Evolutionary conservation across 495 filamentous ascomycete species (phyloP), one percentile per base, ranked within the genome.

Genomic region (Mycothermus thermophilus): DNA sequence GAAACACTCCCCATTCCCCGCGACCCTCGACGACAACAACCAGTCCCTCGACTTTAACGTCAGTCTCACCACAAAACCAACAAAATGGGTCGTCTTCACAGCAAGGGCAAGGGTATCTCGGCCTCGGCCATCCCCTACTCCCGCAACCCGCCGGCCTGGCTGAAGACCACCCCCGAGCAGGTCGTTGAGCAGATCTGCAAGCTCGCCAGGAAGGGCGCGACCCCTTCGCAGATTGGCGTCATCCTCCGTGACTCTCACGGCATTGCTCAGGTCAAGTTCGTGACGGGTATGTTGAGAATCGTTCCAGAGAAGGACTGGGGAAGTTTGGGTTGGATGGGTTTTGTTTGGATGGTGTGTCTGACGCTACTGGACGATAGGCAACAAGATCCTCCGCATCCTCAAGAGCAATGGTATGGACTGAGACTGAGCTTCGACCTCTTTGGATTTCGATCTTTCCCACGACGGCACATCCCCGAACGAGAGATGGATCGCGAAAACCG

Each of bases 131-230:
- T 95, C 66, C 92, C 92, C 42, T 96, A 96, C 78, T 92, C 83
- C 34, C 88, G 92, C 67, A 79, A 75, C 41, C 60, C 84, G 37
- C 87, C 90, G 16, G 69, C 82, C 35, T 99, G 90, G 90, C 67
- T 92, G 59, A 93, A 92, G 75, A 80, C 80, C 58, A 88, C 83
- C 42, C 64, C 68, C 41, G 82, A 88, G 33, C 77, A 84, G 67
- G 83, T 97, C 57, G 83, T 87, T 43, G 92, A 96, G 56, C 85
- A 95, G 68, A 96, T 99, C 72, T 92, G 84, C 82, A 88, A 90
- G 69, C 77, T 96, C 51, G 88, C 90, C 48, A 90, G 80, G 70
- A 93, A 92, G 79, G 86, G 90, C 67, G 82, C 83, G 40, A 90
- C 87, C 42, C 92, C 90, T 44, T 93, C 83, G 43, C 90, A 96